phyloP scores from a whole-genome alignment of 345 rosid species.

The Camelina sativa region DNA sequence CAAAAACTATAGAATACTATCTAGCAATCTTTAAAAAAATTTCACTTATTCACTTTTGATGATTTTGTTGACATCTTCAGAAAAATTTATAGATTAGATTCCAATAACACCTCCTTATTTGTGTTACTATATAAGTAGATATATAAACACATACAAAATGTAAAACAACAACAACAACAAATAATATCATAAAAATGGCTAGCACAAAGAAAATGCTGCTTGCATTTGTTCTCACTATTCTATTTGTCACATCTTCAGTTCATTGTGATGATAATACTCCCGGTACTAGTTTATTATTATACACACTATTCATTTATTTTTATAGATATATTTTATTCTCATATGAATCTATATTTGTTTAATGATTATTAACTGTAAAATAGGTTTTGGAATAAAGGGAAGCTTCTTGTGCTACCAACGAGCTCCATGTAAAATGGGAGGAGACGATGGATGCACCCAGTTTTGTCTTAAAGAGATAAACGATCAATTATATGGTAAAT shows the following conservation, averaged over 20 bases:
- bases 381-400: background rate
- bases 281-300: background rate
- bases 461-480: background rate
- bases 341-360: background rate
- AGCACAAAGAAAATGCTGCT: background rate
- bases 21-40: too few relatives aligned
- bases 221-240: background rate
- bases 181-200: constrained; percentile 2
- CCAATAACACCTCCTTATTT: too few relatives aligned
- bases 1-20: too few relatives aligned
- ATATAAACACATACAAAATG: too few relatives aligned
- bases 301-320: background rate
- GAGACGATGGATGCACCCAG: background rate
- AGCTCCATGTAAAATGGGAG: background rate
- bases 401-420: background rate
- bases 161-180: background rate
- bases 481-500: background rate
- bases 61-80: too few relatives aligned
- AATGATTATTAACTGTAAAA: background rate
- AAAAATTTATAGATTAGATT: too few relatives aligned
- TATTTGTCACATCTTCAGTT: background rate
- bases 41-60: too few relatives aligned
- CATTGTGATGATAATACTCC: background rate
- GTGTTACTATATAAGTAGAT: too few relatives aligned
- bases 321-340: background rate